Percentiles rank a stretch among this genome's conserved stretches.
Conservation (phyloP, 139 green algal species). For the Diplosphaera chodatii region DNA sequence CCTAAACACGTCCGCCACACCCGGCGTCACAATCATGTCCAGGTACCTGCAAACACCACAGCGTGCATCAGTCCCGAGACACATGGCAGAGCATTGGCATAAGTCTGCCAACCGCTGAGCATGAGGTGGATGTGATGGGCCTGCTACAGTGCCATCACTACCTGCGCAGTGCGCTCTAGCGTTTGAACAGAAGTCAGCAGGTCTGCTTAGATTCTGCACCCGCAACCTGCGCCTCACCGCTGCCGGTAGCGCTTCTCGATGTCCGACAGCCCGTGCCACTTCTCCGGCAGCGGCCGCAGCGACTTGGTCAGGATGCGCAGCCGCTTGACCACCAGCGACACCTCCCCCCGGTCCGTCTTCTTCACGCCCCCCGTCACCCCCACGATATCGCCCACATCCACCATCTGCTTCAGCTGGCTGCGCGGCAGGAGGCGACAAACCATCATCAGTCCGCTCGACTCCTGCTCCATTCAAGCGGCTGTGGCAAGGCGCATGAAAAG, state of each 20-base stretch:
- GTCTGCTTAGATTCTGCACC: neutral
- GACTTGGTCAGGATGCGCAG: constrained; percentile 91
- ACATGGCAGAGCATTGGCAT: no score
- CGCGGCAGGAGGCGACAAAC: neutral
- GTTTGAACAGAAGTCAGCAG: no score
- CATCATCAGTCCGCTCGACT: no score
- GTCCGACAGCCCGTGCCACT: constrained; percentile 94
- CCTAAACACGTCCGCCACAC: constrained; percentile 68
- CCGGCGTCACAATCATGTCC: constrained; percentile 92
- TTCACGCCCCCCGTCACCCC: constrained; percentile 66
- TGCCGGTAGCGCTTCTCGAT: constrained; percentile 91
- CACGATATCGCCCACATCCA: constrained; percentile 90
- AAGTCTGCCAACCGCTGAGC: no score
- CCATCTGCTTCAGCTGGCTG: constrained; percentile 13
- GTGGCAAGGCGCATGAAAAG: no score
- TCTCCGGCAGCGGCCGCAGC: constrained; percentile 93
- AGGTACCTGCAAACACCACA: constrained; percentile 64
- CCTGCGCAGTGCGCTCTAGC: no score
- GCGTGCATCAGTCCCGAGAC: no score
- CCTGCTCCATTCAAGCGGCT: no score
- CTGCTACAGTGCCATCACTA: no score
- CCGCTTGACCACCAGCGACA: constrained; percentile 54
- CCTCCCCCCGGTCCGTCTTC: constrained; percentile 92
- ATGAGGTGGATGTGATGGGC: no score
- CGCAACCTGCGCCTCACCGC: constrained; percentile 26